phyloP scores from a whole-genome alignment of 2,329 filamentous ascomycete genomes.

The Orbilia javanica region DNA sequence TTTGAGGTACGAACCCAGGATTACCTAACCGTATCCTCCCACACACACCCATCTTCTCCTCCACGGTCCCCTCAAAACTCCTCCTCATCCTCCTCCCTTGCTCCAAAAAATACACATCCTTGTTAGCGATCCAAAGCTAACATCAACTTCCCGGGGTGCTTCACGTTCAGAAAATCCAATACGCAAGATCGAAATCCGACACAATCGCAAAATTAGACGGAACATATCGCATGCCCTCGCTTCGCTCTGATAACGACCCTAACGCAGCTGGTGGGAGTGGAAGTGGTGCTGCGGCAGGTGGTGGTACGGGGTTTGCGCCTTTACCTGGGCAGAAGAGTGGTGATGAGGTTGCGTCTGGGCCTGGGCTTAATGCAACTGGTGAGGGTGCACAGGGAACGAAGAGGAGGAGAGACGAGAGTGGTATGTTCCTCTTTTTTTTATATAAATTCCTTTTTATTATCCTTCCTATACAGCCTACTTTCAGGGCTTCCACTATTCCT shows the following conservation, averaged over 20 bases:
- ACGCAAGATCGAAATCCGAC: constrained; percentile 89
- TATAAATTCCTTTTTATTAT: neutral
- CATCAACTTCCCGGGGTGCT: constrained; percentile 22
- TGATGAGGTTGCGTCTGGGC: constrained; percentile 58
- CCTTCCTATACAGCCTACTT: neutral
- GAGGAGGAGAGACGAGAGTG: constrained; percentile 61
- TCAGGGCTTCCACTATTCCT: neutral
- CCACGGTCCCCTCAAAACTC: neutral
- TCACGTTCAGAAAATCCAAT: constrained; percentile 83
- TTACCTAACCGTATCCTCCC: constrained; percentile 23
- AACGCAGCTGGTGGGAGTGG: constrained; percentile 62
- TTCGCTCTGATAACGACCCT: constrained; percentile 23
- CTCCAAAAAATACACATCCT: neutral
- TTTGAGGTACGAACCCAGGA: constrained; percentile 46
- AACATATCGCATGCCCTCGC: constrained; percentile 75
- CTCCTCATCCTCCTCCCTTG: neutral
- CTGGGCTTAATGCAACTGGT: constrained; percentile 27
- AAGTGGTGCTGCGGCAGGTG: neutral
- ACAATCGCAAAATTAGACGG: constrained; percentile 91
- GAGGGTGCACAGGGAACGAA: constrained; percentile 58
- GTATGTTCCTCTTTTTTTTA: constrained; percentile 53
- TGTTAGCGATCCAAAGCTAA: constrained; percentile 36
- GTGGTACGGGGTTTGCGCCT: constrained; percentile 64
- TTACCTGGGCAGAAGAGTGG: constrained; percentile 64
- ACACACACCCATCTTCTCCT: neutral